Conservation (phyloP, 108 stramenopile genomes). For the Cyclotella kingstonii region DNA sequence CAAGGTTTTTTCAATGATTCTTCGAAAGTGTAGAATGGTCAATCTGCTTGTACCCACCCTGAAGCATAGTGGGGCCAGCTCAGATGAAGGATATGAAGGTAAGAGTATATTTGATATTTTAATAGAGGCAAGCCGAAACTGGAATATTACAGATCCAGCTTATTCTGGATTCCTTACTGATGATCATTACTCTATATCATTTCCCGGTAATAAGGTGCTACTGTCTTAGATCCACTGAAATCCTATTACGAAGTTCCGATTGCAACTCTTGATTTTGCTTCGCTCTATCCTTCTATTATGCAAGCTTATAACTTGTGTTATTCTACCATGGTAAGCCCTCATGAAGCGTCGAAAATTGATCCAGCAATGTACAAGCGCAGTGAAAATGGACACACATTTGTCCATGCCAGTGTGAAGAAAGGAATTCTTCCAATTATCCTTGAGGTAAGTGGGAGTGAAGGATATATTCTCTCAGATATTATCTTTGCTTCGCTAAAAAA, state of each 20-base stretch:
- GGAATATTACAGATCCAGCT: too few relatives aligned
- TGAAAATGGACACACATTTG: constrained; percentile 93
- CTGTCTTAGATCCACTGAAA: constrained; percentile 97
- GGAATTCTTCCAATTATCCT: constrained; percentile 98
- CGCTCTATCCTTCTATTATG: constrained; percentile 99
- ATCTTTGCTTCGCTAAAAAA: neutral
- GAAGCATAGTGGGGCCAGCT: constrained; percentile 65
- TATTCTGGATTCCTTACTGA: too few relatives aligned
- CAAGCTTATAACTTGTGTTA: constrained; percentile 99
- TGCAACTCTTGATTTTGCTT: constrained; percentile 99
- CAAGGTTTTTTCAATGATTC: constrained; percentile 98
- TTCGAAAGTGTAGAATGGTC: constrained; percentile 90
- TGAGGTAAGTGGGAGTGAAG: constrained; percentile 37
- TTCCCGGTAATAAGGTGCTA: too few relatives aligned
- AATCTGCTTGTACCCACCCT: constrained; percentile 94
- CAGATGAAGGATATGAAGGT: constrained; percentile 88
- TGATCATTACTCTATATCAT: too few relatives aligned
- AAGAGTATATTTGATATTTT: neutral
- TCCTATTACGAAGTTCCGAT: constrained; percentile 97
- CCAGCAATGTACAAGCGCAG: constrained; percentile 82
- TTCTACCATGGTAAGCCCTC: constrained; percentile 85
- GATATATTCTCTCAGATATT: constrained; percentile 32
- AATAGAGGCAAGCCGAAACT: too few relatives aligned
- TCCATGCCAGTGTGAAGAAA: constrained; percentile 86
- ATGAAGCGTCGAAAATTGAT: constrained; percentile 68